Evolutionary conservation across 225 moss, liverwort and hornwort species (phyloP).

Genomic region (Marchantia polymorpha): DNA sequence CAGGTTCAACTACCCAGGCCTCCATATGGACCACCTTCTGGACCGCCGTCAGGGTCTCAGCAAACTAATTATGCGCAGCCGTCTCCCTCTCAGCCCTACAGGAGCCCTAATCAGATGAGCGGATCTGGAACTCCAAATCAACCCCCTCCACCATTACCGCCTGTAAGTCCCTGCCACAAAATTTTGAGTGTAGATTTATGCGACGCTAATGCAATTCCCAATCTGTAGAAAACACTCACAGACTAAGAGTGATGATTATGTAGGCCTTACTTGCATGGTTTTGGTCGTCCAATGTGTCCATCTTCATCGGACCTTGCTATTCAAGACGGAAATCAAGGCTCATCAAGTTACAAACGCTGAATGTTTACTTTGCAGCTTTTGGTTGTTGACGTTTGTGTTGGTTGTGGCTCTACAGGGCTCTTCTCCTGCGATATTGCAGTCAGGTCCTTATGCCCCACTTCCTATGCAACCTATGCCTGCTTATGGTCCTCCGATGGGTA

Average conservation of each 20-base stretch:
- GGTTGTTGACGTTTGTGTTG: background rate
- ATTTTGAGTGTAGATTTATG: background rate
- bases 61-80: slow-evolving; percentile 27
- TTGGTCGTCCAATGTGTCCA: background rate
- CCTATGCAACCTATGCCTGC: slow-evolving; percentile 49
- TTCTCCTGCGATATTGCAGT: slow-evolving; percentile 39
- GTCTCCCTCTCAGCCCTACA: slow-evolving; percentile 27
- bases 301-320: background rate
- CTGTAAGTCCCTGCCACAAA: slow-evolving; percentile 22
- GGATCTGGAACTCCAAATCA: slow-evolving; percentile 39
- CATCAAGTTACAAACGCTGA: background rate
- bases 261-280: background rate
- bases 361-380: background rate
- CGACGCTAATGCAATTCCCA: background rate
- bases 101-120: slow-evolving; percentile 40
- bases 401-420: slow-evolving; percentile 40
- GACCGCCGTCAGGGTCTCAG: slow-evolving; percentile 40
- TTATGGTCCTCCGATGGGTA: slow-evolving; percentile 55
- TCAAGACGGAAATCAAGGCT: background rate
- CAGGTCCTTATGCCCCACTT: slow-evolving; percentile 48
- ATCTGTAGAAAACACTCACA: background rate
- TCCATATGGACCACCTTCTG: slow-evolving; percentile 20
- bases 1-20: slow-evolving; percentile 54
- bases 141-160: slow-evolving; percentile 37
- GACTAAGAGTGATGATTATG: too few species aligned